A percentile compares a stretch with the other conserved stretches of the same genome.
phyloP scores from a whole-genome alignment of 345 rosid species.

The Microthlaspi erraticum region DNA sequence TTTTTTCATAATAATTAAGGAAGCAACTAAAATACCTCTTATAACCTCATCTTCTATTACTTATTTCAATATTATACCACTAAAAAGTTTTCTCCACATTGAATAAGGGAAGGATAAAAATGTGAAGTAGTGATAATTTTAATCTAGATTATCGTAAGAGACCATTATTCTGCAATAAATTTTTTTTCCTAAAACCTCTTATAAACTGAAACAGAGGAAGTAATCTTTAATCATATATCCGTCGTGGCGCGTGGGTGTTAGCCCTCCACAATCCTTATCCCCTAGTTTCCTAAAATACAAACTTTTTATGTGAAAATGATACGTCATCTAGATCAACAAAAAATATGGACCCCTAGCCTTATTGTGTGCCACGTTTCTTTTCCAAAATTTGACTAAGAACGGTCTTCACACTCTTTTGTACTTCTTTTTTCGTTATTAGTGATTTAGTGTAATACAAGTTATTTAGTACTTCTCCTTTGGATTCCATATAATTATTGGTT shows the following conservation, averaged over 20 bases:
- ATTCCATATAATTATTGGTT: neutral
- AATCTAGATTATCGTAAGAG: too few relatives aligned
- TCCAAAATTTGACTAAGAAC: constrained; percentile 1
- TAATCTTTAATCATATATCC: constrained; percentile 31
- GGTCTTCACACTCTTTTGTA: constrained; percentile 26
- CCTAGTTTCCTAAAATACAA: neutral
- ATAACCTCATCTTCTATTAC: too few relatives aligned
- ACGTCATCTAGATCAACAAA: constrained; percentile 14
- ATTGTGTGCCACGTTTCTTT: constrained; percentile 36
- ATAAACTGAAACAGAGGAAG: too few relatives aligned
- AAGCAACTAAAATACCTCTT: too few relatives aligned
- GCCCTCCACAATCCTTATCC: constrained; percentile 46
- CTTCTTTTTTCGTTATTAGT: neutral
- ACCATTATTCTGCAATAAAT: too few relatives aligned
- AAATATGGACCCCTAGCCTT: constrained; percentile 19
- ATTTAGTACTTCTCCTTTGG: constrained; percentile 30
- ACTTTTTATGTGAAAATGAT: constrained; percentile 21
- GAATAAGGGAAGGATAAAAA: too few relatives aligned
- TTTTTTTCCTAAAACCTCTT: too few relatives aligned
- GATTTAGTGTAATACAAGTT: constrained; percentile 33
- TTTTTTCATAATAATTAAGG: too few relatives aligned
- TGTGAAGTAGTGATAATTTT: too few relatives aligned
- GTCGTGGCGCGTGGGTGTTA: constrained; percentile 43
- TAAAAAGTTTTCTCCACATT: too few relatives aligned
- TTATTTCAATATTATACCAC: too few relatives aligned